phyloP scores from a whole-genome alignment of 2,329 filamentous ascomycete species.

The Penicillium sp. region DNA sequence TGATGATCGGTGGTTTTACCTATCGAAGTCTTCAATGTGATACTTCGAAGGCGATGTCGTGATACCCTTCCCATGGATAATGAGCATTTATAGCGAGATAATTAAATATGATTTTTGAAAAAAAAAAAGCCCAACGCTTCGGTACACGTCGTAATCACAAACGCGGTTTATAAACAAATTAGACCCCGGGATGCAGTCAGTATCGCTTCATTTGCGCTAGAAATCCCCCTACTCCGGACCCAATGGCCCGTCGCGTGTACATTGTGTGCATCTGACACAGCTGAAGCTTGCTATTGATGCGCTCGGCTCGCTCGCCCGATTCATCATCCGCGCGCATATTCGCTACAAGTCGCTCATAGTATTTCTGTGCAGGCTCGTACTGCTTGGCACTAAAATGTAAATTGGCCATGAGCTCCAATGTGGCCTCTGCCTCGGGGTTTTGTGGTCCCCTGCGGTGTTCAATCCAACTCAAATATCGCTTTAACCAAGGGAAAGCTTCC shows the following conservation, averaged over 20 bases:
- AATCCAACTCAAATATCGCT: conserved; percentile 30
- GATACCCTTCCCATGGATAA: neutral
- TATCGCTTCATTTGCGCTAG: conserved; percentile 24
- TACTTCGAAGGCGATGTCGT: neutral
- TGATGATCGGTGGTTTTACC: neutral
- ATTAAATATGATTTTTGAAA: neutral
- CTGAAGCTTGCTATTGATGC: conserved; percentile 21
- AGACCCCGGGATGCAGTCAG: neutral
- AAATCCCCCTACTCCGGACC: conserved; percentile 20
- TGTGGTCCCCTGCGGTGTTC: conserved; percentile 24
- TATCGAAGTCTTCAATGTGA: neutral
- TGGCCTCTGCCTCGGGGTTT: conserved; percentile 23
- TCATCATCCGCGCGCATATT: conserved; percentile 11
- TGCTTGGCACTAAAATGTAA: conserved; percentile 24
- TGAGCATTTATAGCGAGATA: neutral
- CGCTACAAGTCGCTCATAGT: conserved; percentile 27
- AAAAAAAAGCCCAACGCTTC: neutral
- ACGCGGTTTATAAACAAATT: neutral
- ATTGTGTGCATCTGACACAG: conserved; percentile 27
- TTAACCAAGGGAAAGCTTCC: conserved; percentile 29
- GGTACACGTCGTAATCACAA: neutral
- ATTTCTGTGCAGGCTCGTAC: conserved; percentile 27
- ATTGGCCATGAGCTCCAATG: conserved; percentile 25
- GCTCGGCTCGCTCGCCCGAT: conserved; percentile 8
- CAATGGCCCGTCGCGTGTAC: conserved; percentile 10